These are phyloP conservation scores for Aureobasidium zeae DNA, from an alignment of 2,329 filamentous ascomycete genomes.

Conservation along the genomic window DNA sequence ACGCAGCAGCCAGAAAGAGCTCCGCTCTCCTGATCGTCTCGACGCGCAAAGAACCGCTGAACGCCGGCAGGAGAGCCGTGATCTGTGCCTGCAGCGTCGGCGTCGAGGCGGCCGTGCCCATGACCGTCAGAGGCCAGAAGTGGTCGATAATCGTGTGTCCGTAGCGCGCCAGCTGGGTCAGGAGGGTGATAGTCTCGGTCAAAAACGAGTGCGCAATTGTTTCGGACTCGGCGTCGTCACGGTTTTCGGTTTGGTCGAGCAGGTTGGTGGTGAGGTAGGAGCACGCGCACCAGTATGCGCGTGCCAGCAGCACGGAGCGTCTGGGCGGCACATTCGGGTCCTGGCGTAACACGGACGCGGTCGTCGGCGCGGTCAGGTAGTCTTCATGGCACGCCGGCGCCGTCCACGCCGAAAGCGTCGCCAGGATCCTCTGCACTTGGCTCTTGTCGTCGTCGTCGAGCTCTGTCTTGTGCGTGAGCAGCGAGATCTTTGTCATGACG, in stretches of 20 bases:
- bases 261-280: constrained; percentile 1
- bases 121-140: constrained; percentile 6
- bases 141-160: neutral
- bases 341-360: too few species aligned
- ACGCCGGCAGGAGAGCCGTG: neutral
- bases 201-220: too few species aligned
- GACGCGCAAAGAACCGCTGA: neutral
- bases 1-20: neutral
- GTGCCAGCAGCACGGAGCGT: neutral
- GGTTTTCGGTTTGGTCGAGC: neutral
- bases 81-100: neutral
- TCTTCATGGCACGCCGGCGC: constrained; percentile 4
- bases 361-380: neutral
- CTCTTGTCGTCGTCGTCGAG: neutral
- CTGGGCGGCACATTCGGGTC: neutral
- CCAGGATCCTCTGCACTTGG: neutral
- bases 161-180: neutral
- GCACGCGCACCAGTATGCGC: constrained; percentile 11
- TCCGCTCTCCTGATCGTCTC: constrained; percentile 4
- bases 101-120: constrained; percentile 3
- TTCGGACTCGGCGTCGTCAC: too few species aligned
- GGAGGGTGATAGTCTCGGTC: neutral
- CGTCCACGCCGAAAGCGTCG: constrained; percentile 1
- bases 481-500: constrained; percentile 10
- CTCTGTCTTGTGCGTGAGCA: neutral